phyloP scores from a whole-genome alignment of 805 yeast species.

The Saccharomyces kudriavzevii region DNA sequence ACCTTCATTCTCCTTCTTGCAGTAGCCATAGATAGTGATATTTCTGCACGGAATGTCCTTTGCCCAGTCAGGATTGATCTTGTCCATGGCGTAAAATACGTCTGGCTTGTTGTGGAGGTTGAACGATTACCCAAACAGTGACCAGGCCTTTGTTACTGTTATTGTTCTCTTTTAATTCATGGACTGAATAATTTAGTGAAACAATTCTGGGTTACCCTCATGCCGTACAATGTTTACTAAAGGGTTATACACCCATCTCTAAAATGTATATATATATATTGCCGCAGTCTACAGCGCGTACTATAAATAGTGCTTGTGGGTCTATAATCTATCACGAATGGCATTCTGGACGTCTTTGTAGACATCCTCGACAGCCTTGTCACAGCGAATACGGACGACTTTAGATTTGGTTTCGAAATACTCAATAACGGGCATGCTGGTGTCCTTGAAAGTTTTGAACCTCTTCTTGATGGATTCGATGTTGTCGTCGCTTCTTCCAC shows the following conservation, averaged over 20 bases:
- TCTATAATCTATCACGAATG: slow-evolving; percentile 36
- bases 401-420: slow-evolving; percentile 63
- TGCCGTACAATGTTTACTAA: neutral
- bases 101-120: neutral
- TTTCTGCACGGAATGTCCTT: slow-evolving; percentile 77
- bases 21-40: slow-evolving; percentile 76
- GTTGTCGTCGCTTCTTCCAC: slow-evolving; percentile 92
- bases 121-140: neutral
- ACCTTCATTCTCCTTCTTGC: slow-evolving; percentile 82
- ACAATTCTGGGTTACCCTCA: neutral
- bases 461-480: slow-evolving; percentile 84
- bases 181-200: neutral
- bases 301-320: neutral
- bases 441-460: slow-evolving; percentile 75
- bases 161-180: neutral
- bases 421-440: slow-evolving; percentile 90
- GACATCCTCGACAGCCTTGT: slow-evolving; percentile 73
- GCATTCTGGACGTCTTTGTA: slow-evolving; percentile 61
- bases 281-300: neutral
- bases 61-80: slow-evolving; percentile 41
- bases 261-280: neutral
- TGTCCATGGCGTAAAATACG: slow-evolving; percentile 18
- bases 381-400: slow-evolving; percentile 74
- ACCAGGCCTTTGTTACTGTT: neutral
- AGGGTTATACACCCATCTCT: neutral